A percentile compares a stretch with the other conserved stretches of the same genome.
Evolutionary conservation across 176 grass and related monocot genomes (phyloP).

Genomic region (Rhynchospora pubera): DNA sequence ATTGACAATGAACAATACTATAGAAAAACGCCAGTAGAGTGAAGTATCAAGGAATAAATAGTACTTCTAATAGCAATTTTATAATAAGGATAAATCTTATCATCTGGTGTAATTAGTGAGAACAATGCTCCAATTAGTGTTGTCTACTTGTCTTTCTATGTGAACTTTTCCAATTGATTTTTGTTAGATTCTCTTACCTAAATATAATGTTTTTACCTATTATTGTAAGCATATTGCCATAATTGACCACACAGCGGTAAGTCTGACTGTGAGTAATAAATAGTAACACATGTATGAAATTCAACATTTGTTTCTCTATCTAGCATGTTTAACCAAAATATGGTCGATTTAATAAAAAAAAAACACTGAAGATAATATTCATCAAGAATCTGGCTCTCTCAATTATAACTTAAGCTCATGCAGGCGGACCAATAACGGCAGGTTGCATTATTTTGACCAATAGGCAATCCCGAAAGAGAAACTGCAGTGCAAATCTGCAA

Average conservation of each 20-base stretch:
- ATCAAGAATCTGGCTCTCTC: too few species aligned
- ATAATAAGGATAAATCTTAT: neutral
- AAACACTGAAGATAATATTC: too few species aligned
- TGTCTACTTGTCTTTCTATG: neutral
- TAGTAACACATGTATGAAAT: neutral
- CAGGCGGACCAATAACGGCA: too few species aligned
- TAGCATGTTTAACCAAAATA: neutral
- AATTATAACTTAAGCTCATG: too few species aligned
- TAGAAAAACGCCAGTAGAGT: constrained; percentile 21
- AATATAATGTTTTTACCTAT: neutral
- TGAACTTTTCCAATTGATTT: neutral
- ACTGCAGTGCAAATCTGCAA: too few species aligned
- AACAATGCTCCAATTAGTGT: neutral
- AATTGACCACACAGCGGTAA: neutral
- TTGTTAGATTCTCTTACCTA: too few species aligned
- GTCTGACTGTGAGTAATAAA: neutral
- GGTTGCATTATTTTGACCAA: too few species aligned
- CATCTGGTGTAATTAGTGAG: neutral
- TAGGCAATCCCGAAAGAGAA: too few species aligned
- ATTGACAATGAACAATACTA: constrained; percentile 39
- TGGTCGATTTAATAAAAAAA: neutral
- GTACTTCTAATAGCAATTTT: neutral
- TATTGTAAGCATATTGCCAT: neutral
- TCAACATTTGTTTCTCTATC: neutral
- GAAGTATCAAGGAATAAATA: neutral